Evolutionary conservation across 2,329 filamentous ascomycete genomes (phyloP).

Genomic region (Salinomyces thailandicus): DNA sequence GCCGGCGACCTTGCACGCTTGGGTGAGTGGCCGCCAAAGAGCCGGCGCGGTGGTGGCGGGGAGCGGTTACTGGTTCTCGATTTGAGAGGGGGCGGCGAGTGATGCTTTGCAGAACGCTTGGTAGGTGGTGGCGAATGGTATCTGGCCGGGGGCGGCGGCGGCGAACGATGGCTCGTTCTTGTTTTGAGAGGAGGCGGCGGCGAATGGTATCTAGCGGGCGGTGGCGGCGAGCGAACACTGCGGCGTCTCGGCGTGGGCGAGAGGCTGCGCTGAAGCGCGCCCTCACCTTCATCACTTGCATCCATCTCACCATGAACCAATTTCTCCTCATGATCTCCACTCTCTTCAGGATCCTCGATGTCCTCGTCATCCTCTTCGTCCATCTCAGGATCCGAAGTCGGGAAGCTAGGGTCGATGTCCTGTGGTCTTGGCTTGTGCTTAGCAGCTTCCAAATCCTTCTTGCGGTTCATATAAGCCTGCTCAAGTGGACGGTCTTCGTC

Average conservation of each 20-base stretch:
- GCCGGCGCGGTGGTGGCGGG: constrained; percentile 38
- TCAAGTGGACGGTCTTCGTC: constrained; percentile 94
- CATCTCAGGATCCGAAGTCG: constrained; percentile 79
- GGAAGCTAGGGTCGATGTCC: constrained; percentile 95
- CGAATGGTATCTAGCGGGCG: constrained; percentile 11
- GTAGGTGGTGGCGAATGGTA: constrained; percentile 21
- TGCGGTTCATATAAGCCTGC: constrained; percentile 77
- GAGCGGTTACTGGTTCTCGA: constrained; percentile 11
- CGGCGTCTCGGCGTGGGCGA: constrained; percentile 12
- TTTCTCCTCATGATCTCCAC: constrained; percentile 46
- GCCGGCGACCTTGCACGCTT: constrained; percentile 43
- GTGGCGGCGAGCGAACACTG: constrained; percentile 39
- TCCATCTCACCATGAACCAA: constrained; percentile 53
- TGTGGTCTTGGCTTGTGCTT: constrained; percentile 82
- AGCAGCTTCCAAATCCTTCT: constrained; percentile 68
- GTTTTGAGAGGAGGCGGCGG: too few species aligned
- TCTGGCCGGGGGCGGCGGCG: constrained; percentile 29
- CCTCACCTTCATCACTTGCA: constrained; percentile 16
- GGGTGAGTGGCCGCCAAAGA: constrained; percentile 59
- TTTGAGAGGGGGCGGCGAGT: constrained; percentile 18
- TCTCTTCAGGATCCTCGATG: constrained; percentile 48
- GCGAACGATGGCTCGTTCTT: too few species aligned
- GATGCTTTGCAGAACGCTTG: constrained; percentile 41
- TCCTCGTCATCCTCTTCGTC: constrained; percentile 65
- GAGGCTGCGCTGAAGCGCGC: constrained; percentile 22